Conservation (phyloP, 805 yeast genomes). For the Starmerella lactis-condensi region DNA sequence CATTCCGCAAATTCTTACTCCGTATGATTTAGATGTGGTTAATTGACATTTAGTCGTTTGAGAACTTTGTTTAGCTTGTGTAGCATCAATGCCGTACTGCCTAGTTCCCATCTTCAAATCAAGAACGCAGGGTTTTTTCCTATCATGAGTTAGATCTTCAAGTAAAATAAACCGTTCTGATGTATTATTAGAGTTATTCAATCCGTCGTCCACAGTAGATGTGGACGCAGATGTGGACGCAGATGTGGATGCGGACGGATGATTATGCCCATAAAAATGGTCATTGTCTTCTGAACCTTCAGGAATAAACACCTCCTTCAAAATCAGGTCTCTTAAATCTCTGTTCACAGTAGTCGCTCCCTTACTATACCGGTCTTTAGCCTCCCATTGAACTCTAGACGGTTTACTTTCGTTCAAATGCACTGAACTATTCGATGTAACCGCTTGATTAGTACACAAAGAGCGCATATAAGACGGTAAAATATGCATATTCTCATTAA, state of each 20-base stretch:
- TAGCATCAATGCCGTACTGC: constrained; percentile 93
- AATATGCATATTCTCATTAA: constrained; percentile 82
- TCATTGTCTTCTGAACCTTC: no score
- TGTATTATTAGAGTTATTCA: constrained; percentile 31
- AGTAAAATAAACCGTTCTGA: constrained; percentile 68
- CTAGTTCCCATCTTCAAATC: constrained; percentile 97
- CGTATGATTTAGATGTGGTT: constrained; percentile 67
- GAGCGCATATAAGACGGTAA: constrained; percentile 59
- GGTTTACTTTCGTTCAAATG: no score
- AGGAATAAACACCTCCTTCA: constrained; percentile 56
- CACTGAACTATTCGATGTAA: no score
- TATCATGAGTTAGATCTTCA: constrained; percentile 76
- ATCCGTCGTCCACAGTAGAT: no score
- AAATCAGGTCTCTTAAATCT: constrained; percentile 50
- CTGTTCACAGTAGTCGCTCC: constrained; percentile 56
- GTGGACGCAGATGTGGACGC: no score
- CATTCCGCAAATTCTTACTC: constrained; percentile 89
- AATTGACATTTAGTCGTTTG: constrained; percentile 63
- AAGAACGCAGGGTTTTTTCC: constrained; percentile 72
- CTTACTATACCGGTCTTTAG: no score
- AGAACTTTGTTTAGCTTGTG: constrained; percentile 46
- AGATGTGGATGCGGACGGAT: no score
- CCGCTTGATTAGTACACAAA: no score
- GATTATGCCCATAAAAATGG: no score
- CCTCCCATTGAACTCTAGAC: no score